Evolutionary conservation across 2,329 filamentous ascomycete species (phyloP).

Genomic region (Sporothrix dimorphospora): DNA sequence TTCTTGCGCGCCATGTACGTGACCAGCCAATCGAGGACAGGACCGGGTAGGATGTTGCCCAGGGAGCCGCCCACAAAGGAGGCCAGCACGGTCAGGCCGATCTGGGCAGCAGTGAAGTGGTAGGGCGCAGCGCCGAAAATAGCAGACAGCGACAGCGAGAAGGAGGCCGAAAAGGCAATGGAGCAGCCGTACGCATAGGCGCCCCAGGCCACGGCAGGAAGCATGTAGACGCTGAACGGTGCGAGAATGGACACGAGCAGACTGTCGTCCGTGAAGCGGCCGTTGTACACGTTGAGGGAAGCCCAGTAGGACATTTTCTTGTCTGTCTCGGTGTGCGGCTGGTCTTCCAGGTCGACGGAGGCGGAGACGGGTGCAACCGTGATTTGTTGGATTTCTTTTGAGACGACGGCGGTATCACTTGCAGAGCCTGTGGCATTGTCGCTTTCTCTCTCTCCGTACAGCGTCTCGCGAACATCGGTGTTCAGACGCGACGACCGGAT

Average conservation of each 20-base stretch:
- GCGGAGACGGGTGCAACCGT: not conserved
- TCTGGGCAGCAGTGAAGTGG: slow-evolving; percentile 42
- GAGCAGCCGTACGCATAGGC: slow-evolving; percentile 46
- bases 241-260: slow-evolving; percentile 33
- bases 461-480: slow-evolving; percentile 16
- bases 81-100: slow-evolving; percentile 45
- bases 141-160: not conserved
- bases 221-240: slow-evolving; percentile 48
- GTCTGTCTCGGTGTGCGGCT: slow-evolving; percentile 13
- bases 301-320: slow-evolving; percentile 33
- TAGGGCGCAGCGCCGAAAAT: slow-evolving; percentile 49
- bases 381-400: not conserved
- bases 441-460: slow-evolving; percentile 13
- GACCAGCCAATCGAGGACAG: slow-evolving; percentile 43
- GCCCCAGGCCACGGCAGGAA: slow-evolving; percentile 48
- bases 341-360: not conserved
- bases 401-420: not conserved
- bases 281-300: slow-evolving; percentile 34
- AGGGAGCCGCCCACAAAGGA: slow-evolving; percentile 46
- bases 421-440: not conserved
- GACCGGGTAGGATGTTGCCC: slow-evolving; percentile 41
- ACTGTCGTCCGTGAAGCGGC: slow-evolving; percentile 32
- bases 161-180: slow-evolving; percentile 38
- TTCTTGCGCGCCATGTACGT: slow-evolving; percentile 46
- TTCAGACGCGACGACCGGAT: slow-evolving; percentile 25